phyloP scores from a whole-genome alignment of 148 eudicot genomes.

The Rhododendron molle region DNA sequence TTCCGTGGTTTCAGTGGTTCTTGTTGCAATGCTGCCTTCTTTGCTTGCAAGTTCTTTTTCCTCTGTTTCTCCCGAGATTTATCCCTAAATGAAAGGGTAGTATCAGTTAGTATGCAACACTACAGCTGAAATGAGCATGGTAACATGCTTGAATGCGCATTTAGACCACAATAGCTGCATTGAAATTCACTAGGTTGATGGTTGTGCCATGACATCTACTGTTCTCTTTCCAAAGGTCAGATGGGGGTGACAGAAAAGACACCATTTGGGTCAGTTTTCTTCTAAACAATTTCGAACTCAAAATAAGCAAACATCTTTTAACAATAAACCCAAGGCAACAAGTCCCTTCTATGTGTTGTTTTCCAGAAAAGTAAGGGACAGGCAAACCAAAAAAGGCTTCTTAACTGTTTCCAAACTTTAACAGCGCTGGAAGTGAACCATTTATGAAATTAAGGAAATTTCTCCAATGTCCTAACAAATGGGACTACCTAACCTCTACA shows the following conservation, averaged over 20 bases:
- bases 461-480: neutral
- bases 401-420: neutral
- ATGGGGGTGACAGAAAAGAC: neutral
- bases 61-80: slow-evolving; percentile 97
- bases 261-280: neutral
- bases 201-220: neutral
- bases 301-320: neutral
- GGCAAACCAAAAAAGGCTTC: neutral
- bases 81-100: slow-evolving; percentile 43
- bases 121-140: neutral
- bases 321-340: neutral
- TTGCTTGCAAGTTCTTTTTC: slow-evolving; percentile 66
- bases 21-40: slow-evolving; percentile 48
- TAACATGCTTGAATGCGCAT: neutral
- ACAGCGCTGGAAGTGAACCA: neutral
- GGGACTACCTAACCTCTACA: neutral
- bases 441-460: neutral
- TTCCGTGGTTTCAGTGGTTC: slow-evolving; percentile 36
- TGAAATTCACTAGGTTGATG: neutral
- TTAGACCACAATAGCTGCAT: neutral
- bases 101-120: neutral
- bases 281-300: neutral
- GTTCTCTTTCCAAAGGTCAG: neutral
- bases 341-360: neutral
- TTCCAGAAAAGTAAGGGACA: neutral